Base-by-base conservation (phyloP, 257 asterid species). In the Solanum clarkiae region DNA sequence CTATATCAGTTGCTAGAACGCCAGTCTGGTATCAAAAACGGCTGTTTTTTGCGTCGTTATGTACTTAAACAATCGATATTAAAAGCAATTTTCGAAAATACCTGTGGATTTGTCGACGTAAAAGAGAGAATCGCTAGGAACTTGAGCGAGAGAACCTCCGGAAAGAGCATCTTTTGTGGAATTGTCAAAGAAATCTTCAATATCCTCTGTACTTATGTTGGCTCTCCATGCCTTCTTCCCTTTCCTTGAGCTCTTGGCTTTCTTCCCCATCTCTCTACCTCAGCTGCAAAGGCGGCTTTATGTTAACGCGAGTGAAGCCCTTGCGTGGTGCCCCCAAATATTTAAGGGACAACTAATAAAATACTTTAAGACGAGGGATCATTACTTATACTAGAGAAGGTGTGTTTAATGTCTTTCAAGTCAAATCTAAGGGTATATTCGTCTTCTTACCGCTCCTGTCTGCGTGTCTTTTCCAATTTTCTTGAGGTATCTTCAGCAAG, bases 181-280 rank as follows among this genome's bases (percentile, higher is more conserved):
- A 63, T 95, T 95, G 60, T 97, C 99, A 47, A 90, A 95, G 90
- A 81, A 97, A 53, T 97, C 98, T 63, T 97, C 98, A 26, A 97
- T 84, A 20, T 97, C 98, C 79, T 93, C 94, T 0, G 98, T 93
- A 92, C 95, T 95, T 15, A 97, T 97, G 87, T 95, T 97, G 53
- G 98, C 98, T 83, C 98, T 94, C 99, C 99, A 97, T 70, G 84
- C 99, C 91, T 97, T 97, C 92, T 97, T 97, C 40, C 99, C 98
- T 77, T 96, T 96, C 88, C 99, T 90, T 18, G 99, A 96, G 87
- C 90, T 87, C 88, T 94, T 95, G 13, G 98, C 59, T 85, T 53
- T 92, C 91, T 96, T 96, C 74, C 99, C 98, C 99, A 97, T 95
- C 80, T 29, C 53, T 62, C 75, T 32, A 66, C 42, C 12, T 63